Percentiles rank a stretch among this genome's conserved stretches.
Evolutionary conservation across 305 asterid genomes (phyloP).

Genomic region (Ajuga reptans): DNA sequence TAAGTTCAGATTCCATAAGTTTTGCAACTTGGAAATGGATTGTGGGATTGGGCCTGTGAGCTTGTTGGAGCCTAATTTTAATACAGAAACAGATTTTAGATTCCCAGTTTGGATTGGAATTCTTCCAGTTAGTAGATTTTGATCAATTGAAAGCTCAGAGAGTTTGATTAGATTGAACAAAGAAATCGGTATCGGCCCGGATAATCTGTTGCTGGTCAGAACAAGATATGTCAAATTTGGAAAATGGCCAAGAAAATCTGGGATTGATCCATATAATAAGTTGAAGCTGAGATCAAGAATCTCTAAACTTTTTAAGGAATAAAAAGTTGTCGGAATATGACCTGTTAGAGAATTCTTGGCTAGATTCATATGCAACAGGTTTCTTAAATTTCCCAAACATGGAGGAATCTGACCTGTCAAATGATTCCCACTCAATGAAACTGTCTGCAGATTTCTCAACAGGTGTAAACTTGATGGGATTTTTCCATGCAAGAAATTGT

Average conservation of each 20-base stretch:
- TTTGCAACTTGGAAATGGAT: conserved; percentile 42
- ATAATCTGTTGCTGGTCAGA: conserved; percentile 47
- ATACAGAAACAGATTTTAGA: conserved; percentile 44
- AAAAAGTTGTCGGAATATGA: conserved; percentile 40
- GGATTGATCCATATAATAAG: conserved; percentile 46
- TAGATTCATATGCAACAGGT: conserved; percentile 45
- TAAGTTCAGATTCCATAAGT: conserved; percentile 65
- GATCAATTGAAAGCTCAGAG: conserved; percentile 57
- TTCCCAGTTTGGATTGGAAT: conserved; percentile 54
- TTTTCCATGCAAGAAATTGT: conserved; percentile 48
- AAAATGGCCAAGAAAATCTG: conserved; percentile 46
- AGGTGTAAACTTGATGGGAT: conserved; percentile 50
- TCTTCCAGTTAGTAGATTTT: conserved; percentile 53
- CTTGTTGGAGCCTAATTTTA: conserved; percentile 53
- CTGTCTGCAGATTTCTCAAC: conserved; percentile 35
- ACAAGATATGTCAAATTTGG: conserved; percentile 47
- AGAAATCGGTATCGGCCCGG: conserved; percentile 52
- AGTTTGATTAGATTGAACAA: conserved; percentile 40
- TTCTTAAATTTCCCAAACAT: conserved; percentile 37
- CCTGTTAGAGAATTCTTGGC: conserved; percentile 47
- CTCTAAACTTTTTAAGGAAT: conserved; percentile 31
- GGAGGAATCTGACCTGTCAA: conserved; percentile 57
- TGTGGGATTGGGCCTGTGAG: conserved; percentile 69
- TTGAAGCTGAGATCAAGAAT: conserved; percentile 61
- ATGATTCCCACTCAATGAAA: conserved; percentile 53